Evolutionary conservation across 1,284 basidiomycete genomes (phyloP).

Genomic region (Nidula niveotomentosa): DNA sequence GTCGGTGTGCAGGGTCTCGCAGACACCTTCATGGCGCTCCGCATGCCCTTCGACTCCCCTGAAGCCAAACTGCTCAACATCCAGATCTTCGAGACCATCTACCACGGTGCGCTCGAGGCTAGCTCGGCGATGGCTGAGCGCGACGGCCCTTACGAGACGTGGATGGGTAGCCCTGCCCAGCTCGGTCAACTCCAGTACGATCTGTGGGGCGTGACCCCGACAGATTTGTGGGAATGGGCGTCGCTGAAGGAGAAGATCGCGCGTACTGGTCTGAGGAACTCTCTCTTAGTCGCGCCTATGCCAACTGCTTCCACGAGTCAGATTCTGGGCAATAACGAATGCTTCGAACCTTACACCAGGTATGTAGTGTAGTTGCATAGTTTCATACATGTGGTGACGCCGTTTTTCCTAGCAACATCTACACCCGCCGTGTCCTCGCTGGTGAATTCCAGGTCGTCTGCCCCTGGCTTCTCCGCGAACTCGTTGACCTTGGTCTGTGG

Average conservation of each 20-base stretch:
- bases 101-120: slow-evolving; percentile 93
- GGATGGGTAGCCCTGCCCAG: slow-evolving; percentile 88
- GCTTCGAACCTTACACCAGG: slow-evolving; percentile 94
- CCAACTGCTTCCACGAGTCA: slow-evolving; percentile 99
- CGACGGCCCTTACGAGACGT: slow-evolving; percentile 91
- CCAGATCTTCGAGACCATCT: slow-evolving; percentile 99
- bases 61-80: slow-evolving; percentile 90
- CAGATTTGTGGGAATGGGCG: slow-evolving; percentile 95
- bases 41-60: slow-evolving; percentile 93
- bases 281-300: slow-evolving; percentile 96
- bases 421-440: slow-evolving; percentile 98
- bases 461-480: slow-evolving; percentile 96
- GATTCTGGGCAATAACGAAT: slow-evolving; percentile 98
- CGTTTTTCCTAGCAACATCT: slow-evolving; percentile 73
- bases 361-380: too few relatives aligned
- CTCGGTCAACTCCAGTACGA: slow-evolving; percentile 94
- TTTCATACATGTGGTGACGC: too few relatives aligned
- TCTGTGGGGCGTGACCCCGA: slow-evolving; percentile 93
- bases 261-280: slow-evolving; percentile 89
- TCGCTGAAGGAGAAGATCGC: slow-evolving; percentile 88
- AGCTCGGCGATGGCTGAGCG: slow-evolving; percentile 86
- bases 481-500: slow-evolving; percentile 96
- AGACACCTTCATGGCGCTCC: slow-evolving; percentile 97
- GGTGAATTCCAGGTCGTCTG: slow-evolving; percentile 99
- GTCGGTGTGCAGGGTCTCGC: slow-evolving; percentile 98